phyloP scores from a whole-genome alignment of 1,139 yeast genomes.

The Yamadazyma taylorii region DNA sequence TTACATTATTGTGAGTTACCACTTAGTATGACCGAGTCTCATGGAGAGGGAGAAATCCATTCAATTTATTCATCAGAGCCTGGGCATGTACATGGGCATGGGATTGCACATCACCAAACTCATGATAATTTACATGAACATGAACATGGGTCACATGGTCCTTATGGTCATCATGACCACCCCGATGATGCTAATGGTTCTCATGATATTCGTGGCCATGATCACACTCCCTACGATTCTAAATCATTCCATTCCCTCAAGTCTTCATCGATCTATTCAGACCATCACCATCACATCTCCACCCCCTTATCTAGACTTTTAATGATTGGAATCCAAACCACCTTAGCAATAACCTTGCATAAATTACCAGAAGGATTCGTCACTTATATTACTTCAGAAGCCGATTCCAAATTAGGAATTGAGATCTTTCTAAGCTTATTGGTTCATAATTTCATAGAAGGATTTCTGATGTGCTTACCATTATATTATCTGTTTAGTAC shows the following conservation, averaged over 20 bases:
- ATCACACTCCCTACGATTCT: constrained; percentile 4
- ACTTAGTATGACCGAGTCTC: too few relatives aligned
- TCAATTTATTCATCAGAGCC: constrained; percentile 8
- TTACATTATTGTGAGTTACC: constrained; percentile 46
- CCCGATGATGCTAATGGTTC: constrained; percentile 1
- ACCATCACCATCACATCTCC: constrained; percentile 79
- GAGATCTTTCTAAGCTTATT: constrained; percentile 81
- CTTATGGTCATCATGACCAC: constrained; percentile 11
- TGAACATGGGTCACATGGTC: constrained; percentile 1
- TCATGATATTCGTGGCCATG: constrained; percentile 6
- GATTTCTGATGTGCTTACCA: constrained; percentile 92
- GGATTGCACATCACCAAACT: too few relatives aligned
- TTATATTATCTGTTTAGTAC: constrained; percentile 63
- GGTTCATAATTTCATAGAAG: constrained; percentile 92
- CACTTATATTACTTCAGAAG: constrained; percentile 75
- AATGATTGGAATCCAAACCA: constrained; percentile 87
- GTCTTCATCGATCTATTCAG: constrained; percentile 21
- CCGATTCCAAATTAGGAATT: constrained; percentile 71
- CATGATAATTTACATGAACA: background rate
- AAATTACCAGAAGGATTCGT: constrained; percentile 95
- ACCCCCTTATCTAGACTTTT: constrained; percentile 76
- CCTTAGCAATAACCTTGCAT: constrained; percentile 83
- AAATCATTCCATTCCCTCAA: constrained; percentile 2
- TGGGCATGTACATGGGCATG: constrained; percentile 1
- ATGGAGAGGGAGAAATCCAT: constrained; percentile 3